Evolutionary conservation across 2,329 filamentous ascomycete genomes (phyloP).

Genomic region (Colletotrichum sublineola): DNA sequence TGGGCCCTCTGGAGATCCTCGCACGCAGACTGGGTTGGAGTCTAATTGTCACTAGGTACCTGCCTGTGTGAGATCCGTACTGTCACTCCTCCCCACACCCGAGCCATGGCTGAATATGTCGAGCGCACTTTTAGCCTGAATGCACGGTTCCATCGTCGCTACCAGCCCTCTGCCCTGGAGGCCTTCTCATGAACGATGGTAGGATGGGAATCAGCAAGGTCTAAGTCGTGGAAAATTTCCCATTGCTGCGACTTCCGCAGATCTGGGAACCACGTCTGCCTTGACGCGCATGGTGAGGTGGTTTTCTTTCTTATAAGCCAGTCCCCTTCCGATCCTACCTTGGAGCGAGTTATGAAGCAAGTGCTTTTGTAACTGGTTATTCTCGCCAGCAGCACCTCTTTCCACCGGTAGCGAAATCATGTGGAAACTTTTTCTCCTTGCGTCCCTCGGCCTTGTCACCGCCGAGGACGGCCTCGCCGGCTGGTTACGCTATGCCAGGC

Average conservation of each 20-base stretch:
- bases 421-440: constrained; percentile 48
- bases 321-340: not conserved
- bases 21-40: constrained; percentile 8
- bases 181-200: not conserved
- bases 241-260: constrained; percentile 21
- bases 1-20: constrained; percentile 15
- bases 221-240: constrained; percentile 15
- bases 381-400: constrained; percentile 12
- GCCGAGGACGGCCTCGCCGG: constrained; percentile 73
- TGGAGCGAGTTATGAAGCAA: constrained; percentile 10
- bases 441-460: constrained; percentile 53
- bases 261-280: constrained; percentile 18
- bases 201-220: not conserved
- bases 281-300: not conserved
- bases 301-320: constrained; percentile 22
- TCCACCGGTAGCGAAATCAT: constrained; percentile 40
- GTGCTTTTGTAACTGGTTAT: constrained; percentile 30
- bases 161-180: not conserved
- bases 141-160: constrained; percentile 22
- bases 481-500: constrained; percentile 74
- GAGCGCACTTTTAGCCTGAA: constrained; percentile 38
- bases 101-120: constrained; percentile 35
- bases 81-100: constrained; percentile 6
- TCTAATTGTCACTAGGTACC: constrained; percentile 5
- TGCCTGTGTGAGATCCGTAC: not conserved